Base-by-base conservation (phyloP, 129 eudicot species). In the Pseudognaphalium luteoalbum region DNA sequence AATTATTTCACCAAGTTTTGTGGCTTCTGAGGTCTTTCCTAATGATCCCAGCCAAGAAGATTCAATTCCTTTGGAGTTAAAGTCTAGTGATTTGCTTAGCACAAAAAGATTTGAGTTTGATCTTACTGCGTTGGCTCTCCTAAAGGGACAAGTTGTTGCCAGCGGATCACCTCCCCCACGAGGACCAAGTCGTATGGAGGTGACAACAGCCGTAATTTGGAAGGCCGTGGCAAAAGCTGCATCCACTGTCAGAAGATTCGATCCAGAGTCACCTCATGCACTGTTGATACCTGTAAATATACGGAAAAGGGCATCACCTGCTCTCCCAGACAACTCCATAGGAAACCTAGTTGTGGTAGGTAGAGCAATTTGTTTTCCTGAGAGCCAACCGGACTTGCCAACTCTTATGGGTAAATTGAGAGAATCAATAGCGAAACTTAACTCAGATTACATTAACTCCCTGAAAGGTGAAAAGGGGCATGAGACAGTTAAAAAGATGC, bases 61-160 rank as follows among this genome's bases (percentile, higher is more conserved):
- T 58, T 7, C 15, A 1, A 54, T 41, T 6, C 17, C 72, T 11
- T 39, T 64, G 2, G 25, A 73, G 47, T 67, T 80, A 28, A 21
- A 20, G 68, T 6, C 80, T 66, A 30, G 59, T n/a, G 33, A 75
- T 34, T 8, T 17, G 21, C 68, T 39, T 28, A 68, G 58, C 10
- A 68, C 73, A 11, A 68, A 68, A 68, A 68, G 73, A 22, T 41
- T 68, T 22, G 58, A 75, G n/a, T 81, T 81, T 12, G 51, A 75
- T 75, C 57, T 76, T 2, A 63, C 20, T 6, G 34, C 84, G 47
- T 68, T 81, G 65, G 44, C 77, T 28, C 14, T 72, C 62, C 76
- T 80, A 14, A 80, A 80, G 39, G 17, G 63, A 35, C 62, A 79
- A 65, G 67, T 10, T 1, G 54, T 58, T 2, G 35, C 12, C 30